Evolutionary conservation across 371 early-diverging fungal genomes (phyloP).

Genomic region (Actinomortierella ambigua): DNA sequence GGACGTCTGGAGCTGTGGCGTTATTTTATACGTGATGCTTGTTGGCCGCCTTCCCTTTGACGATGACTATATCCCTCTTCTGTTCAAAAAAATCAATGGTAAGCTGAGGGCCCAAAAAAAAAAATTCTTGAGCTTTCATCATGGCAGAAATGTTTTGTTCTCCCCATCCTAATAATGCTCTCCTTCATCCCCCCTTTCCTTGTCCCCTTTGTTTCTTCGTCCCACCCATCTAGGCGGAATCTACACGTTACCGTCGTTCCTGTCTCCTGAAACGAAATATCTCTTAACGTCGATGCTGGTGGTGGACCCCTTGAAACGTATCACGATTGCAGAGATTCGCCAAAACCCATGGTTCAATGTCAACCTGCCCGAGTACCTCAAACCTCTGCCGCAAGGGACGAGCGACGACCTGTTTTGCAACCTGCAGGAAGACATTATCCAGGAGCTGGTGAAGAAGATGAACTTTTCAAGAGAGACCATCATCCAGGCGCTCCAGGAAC

Average conservation of each 20-base stretch:
- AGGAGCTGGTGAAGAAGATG: conserved; percentile 86
- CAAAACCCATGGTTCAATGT: conserved; percentile 91
- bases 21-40: conserved; percentile 99
- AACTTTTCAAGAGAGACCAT: conserved; percentile 74
- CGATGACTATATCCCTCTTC: conserved; percentile 96
- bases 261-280: conserved; percentile 81
- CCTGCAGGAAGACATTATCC: conserved; percentile 78
- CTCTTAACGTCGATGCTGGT: conserved; percentile 93
- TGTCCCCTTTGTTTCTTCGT: too few species aligned
- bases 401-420: conserved; percentile 65
- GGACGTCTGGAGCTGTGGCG: conserved; percentile 99
- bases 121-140: too few species aligned
- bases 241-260: conserved; percentile 86
- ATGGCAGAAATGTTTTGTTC: too few species aligned
- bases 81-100: conserved; percentile 93
- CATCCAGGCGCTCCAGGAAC: conserved; percentile 70
- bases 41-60: conserved; percentile 99
- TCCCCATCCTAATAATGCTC: too few species aligned
- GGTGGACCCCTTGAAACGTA: conserved; percentile 95
- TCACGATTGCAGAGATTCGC: conserved; percentile 88
- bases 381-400: conserved; percentile 69
- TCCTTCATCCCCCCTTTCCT: too few species aligned
- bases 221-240: conserved; percentile 89
- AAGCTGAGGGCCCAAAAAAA: conserved; percentile 15
- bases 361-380: conserved; percentile 89